Evolutionary conservation across 768 basidiomycete genomes (phyloP), one percentile per base, ranked within the genome.

Genomic region (Auriscalpium vulgare): DNA sequence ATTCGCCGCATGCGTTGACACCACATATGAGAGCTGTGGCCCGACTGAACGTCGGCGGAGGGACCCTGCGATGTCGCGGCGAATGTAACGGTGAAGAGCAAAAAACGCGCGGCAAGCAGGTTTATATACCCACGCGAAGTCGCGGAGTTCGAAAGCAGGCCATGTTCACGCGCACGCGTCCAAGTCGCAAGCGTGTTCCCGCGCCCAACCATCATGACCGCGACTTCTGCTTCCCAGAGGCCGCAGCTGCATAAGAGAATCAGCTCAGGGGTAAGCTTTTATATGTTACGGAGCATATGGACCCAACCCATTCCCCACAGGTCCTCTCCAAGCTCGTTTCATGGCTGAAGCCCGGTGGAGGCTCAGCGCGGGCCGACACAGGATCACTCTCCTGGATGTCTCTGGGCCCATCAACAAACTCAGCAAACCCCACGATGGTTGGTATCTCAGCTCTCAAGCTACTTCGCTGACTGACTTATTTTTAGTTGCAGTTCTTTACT

Each of bases 401-500:
- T 43, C 73, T 87, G 37, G 78, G 80, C 4, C 81, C 83, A 17
- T 73, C 78, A 21, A 71, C 67, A 8, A 68, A 63, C 47, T 56
- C 73, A 16, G 67, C 74, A 35, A 89, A 88, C 66, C 77, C 85
- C 19, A 67, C 86, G 21, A 88, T 90, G 87, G 88, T 88, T 46
- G 35, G 16, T n/a, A 36, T 47, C 43, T 55, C 17, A 56, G 45
- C 7, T 10, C 36, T 21, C 47, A 21, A 16, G 7, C 46, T 40
- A 19, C 37, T 36, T 46, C 50, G 44, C 49, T 61, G 40, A 34
- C 34, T 8, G 43, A 56, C 35, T 23, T 13, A 3, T 29, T 35
- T 58, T 34, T 53, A 81, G 90, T 69, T 91, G 34, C 90, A 92
- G 68, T 92, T 90, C 69, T 92, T 91, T 63, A 90, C 88, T 13